Evolutionary conservation across 345 rosid genomes (phyloP).

Genomic region (Arabis hirsuta): DNA sequence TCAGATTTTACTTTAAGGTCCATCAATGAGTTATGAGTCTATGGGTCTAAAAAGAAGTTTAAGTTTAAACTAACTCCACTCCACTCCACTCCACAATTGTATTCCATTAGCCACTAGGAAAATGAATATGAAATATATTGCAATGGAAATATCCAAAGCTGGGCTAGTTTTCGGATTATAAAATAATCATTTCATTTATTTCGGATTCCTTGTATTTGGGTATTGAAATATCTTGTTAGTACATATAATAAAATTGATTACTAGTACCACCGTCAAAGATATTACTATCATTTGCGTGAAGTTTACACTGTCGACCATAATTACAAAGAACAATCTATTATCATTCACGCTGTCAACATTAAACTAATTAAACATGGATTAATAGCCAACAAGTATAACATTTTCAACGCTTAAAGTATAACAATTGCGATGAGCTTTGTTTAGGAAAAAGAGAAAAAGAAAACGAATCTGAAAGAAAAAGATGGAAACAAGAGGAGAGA

Average conservation of each 20-base stretch:
- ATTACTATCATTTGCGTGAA: slow-evolving; percentile 13
- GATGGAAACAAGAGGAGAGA: slow-evolving; percentile 31
- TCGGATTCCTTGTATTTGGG: not conserved
- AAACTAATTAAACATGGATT: not conserved
- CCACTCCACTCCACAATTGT: not conserved
- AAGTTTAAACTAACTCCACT: slow-evolving; percentile 25
- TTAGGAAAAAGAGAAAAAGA: not conserved
- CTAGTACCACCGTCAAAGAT: slow-evolving; percentile 32
- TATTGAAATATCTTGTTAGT: not conserved
- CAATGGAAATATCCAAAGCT: slow-evolving; percentile 2
- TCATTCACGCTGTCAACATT: slow-evolving; percentile 1
- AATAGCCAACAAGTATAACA: slow-evolving; percentile 15
- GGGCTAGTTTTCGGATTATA: slow-evolving; percentile 1
- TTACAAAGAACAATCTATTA: not conserved
- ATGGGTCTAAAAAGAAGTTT: slow-evolving; percentile 1
- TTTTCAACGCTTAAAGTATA: slow-evolving; percentile 4
- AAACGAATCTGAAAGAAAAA: slow-evolving; percentile 36
- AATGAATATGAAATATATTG: not conserved
- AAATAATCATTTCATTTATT: not conserved
- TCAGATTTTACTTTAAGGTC: slow-evolving; percentile 13
- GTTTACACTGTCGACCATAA: slow-evolving; percentile 22
- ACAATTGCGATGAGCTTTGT: slow-evolving; percentile 16
- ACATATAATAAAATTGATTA: slow-evolving; percentile 12
- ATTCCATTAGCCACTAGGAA: slow-evolving; percentile 4
- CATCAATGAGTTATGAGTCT: slow-evolving; percentile 8